A percentile compares a stretch with the other conserved stretches of the same genome.
Evolutionary conservation across 2,329 filamentous ascomycete species (phyloP).

Genomic region (Leptodontidium sp.): DNA sequence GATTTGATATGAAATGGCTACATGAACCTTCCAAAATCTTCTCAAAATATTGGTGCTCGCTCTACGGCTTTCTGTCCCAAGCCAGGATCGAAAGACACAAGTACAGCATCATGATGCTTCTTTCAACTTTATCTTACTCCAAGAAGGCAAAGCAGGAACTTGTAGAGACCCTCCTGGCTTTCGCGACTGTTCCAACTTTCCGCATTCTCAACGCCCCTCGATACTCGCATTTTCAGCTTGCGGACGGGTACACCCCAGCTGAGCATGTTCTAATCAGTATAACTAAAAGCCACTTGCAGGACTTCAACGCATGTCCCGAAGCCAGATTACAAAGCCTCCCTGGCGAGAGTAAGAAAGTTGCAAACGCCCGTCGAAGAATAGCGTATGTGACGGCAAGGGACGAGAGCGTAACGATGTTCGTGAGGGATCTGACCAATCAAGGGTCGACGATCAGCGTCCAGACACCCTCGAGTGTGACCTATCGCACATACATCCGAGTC

Average conservation of each 20-base stretch:
- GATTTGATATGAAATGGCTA: conserved; percentile 27
- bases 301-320: conserved; percentile 25
- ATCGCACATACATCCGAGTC: not conserved
- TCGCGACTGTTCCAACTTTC: conserved; percentile 41
- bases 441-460: not conserved
- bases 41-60: conserved; percentile 35
- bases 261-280: not conserved
- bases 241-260: conserved; percentile 19
- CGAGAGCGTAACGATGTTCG: not conserved
- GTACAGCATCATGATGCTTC: conserved; percentile 44
- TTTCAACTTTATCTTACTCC: conserved; percentile 43
- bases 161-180: conserved; percentile 46
- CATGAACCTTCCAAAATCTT: conserved; percentile 30
- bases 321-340: conserved; percentile 8
- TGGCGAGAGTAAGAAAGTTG: not conserved
- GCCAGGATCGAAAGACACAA: conserved; percentile 30
- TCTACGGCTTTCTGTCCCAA: conserved; percentile 36
- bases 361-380: not conserved
- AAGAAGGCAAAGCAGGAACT: conserved; percentile 37
- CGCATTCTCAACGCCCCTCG: conserved; percentile 8
- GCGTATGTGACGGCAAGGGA: not conserved
- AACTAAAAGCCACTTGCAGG: conserved; percentile 6
- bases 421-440: not conserved
- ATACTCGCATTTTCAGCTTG: conserved; percentile 22
- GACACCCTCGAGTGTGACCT: not conserved